Conservation (phyloP, 148 eudicot species). For the Gaultheria prostrata region DNA sequence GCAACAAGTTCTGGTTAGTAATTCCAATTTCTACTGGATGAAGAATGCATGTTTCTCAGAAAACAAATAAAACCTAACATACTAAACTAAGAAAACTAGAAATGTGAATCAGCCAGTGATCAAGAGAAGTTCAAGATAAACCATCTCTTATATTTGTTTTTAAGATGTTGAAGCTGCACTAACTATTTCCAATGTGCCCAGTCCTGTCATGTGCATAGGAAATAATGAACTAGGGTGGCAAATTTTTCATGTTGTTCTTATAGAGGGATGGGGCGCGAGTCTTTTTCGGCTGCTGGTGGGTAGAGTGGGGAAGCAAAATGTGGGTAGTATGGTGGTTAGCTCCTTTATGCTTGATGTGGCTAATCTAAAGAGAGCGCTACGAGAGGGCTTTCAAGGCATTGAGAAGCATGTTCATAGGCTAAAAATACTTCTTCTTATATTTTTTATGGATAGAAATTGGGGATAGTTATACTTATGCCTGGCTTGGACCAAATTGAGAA, state of each 20-base stretch:
- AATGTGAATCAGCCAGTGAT: neutral
- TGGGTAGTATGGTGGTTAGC: neutral
- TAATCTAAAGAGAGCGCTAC: neutral
- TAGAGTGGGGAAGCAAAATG: neutral
- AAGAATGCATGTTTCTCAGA: neutral
- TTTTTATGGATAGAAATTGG: neutral
- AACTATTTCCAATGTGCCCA: neutral
- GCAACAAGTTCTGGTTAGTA: constrained; percentile 46
- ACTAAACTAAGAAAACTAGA: neutral
- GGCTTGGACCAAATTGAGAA: neutral
- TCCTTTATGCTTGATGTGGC: neutral
- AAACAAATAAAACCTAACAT: neutral
- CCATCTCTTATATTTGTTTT: neutral
- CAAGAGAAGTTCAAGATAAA: neutral
- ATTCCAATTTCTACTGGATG: neutral
- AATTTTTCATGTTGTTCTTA: neutral
- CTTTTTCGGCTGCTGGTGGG: neutral
- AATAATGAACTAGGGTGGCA: neutral
- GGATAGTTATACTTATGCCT: neutral
- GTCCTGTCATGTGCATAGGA: neutral
- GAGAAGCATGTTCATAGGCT: neutral
- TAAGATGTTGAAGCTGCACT: neutral
- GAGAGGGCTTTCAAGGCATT: neutral
- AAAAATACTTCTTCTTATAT: neutral
- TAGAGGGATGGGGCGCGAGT: neutral